Percentiles rank a stretch among this genome's conserved stretches.
Conservation (phyloP, 2,329 filamentous ascomycete genomes). For the Hypocreales sp. region DNA sequence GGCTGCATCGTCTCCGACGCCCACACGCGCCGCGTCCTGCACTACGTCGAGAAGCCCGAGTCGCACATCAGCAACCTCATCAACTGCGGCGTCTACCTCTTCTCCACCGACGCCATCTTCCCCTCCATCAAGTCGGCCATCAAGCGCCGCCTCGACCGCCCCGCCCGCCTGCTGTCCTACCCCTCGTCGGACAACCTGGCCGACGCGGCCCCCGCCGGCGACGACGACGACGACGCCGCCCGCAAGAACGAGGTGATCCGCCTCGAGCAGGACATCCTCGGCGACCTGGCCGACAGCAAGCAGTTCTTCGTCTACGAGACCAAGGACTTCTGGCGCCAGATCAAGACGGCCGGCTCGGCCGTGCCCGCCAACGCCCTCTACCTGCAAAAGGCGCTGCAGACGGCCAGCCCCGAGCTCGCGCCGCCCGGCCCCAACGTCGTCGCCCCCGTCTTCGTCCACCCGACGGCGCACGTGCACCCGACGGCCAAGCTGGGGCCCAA, state of each 20-base stretch:
- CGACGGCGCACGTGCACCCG: slow-evolving; percentile 76
- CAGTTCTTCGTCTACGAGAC: slow-evolving; percentile 98
- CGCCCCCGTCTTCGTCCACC: slow-evolving; percentile 89
- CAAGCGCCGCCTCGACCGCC: slow-evolving; percentile 85
- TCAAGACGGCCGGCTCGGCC: slow-evolving; percentile 96
- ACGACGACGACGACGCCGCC: slow-evolving; percentile 58
- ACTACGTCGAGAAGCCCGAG: slow-evolving; percentile 99
- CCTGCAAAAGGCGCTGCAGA: slow-evolving; percentile 84
- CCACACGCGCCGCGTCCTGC: slow-evolving; percentile 86
- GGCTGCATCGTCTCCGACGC: slow-evolving; percentile 93
- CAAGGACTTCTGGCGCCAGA: slow-evolving; percentile 99
- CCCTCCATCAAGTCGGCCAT: slow-evolving; percentile 87
- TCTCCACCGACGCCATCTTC: slow-evolving; percentile 91
- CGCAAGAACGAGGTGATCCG: slow-evolving; percentile 77
- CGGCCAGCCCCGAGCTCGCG: slow-evolving; percentile 61
- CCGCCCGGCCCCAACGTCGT: slow-evolving; percentile 76
- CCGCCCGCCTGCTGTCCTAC: slow-evolving; percentile 74
- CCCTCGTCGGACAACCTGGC: slow-evolving; percentile 91
- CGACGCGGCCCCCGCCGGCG: slow-evolving; percentile 27
- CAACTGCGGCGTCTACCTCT: slow-evolving; percentile 98
- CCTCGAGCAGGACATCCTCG: slow-evolving; percentile 91
- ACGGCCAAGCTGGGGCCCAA: slow-evolving; percentile 95
- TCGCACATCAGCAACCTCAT: slow-evolving; percentile 96
- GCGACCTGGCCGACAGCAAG: slow-evolving; percentile 90
- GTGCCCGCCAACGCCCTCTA: slow-evolving; percentile 95